Conservation (phyloP, 306 rosid species). For the Rosa persica region DNA sequence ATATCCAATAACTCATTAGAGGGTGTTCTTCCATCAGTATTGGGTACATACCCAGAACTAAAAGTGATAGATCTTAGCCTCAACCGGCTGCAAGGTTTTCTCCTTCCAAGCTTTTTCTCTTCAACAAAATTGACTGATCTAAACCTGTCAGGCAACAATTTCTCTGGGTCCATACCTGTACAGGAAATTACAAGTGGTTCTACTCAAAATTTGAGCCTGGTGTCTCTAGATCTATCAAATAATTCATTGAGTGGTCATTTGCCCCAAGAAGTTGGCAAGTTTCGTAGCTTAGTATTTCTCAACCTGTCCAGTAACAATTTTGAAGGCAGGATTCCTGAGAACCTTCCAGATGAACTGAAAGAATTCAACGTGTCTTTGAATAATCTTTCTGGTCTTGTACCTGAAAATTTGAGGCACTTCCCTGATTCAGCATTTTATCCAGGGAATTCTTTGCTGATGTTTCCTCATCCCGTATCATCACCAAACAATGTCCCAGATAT, state of each 20-base stretch:
- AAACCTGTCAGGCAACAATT: conserved; percentile 59
- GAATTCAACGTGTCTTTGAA: conserved; percentile 66
- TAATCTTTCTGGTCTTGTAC: conserved; percentile 67
- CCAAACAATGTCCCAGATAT: conserved; percentile 39
- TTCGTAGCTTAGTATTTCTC: conserved; percentile 54
- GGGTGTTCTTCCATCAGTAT: conserved; percentile 60
- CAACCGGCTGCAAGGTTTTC: conserved; percentile 59
- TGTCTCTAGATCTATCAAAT: conserved; percentile 65
- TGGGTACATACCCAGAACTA: conserved; percentile 66
- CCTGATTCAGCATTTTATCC: conserved; percentile 81
- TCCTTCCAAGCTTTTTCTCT: conserved; percentile 54
- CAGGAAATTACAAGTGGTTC: conserved; percentile 28
- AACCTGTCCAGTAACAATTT: conserved; percentile 56
- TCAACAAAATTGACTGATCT: conserved; percentile 59
- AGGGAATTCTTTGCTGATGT: conserved; percentile 56
- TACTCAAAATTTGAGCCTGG: conserved; percentile 43
- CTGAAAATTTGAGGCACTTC: conserved; percentile 53
- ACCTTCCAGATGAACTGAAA: conserved; percentile 54
- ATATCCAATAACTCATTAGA: conserved; percentile 64
- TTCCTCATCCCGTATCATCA: conserved; percentile 42
- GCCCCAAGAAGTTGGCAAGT: conserved; percentile 47
- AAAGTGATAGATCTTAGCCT: conserved; percentile 64
- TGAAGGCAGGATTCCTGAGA: conserved; percentile 61
- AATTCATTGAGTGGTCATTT: conserved; percentile 64
- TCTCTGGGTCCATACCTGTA: conserved; percentile 57